Base-by-base conservation (phyloP, 2,329 filamentous ascomycete species). In the Fusarium bulbicola region DNA sequence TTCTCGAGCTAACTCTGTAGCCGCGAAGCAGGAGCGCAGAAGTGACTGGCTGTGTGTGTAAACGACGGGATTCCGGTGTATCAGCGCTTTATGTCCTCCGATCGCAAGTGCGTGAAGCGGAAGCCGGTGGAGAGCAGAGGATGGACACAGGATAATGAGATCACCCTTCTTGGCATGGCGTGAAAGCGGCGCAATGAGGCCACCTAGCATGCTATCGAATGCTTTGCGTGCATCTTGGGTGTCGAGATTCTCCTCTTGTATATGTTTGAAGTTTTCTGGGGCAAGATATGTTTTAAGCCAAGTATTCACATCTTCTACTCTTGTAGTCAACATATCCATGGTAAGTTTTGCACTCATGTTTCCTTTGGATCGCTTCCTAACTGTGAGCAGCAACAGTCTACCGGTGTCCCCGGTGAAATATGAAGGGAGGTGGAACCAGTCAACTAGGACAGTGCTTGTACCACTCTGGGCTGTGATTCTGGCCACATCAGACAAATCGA, bases 1-100 rank as follows among this genome's bases (percentile, higher is more conserved):
- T 21, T 5, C 4, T 26, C 7, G 32, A 7, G n/a, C 32, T 7
- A 53, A 1, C 4, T 21, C 49, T 5, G 49, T 37, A 2, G 34
- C 50, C 34, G 50, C 34, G 24, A 54, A 54, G 24, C 50, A 40
- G 8, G 50, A 54, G 14, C 50, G 50, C 1, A 54, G 20, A 13
- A 54, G 24, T 1, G 50, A 54, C 24, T 54, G 50, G 8, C 50
- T 54, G 1, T 54, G 50, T 28, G 50, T 54, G 1, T 54, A 54
- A 21, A 54, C 34, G 11, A 54, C 34, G 0, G 50, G 34, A 21
- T 54, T 54, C 11, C 50, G 34, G 24, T 54, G 34, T 2, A 54
- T 54, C 50, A 54, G 3, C 34, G 34, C 34, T 1, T 21, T 0
- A 30, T 54, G 3, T 1, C 1, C 4, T n/a, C 34, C 14, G 3